Conservation (phyloP, 139 green algal genomes). For the Raphidocelis subcapitata region DNA sequence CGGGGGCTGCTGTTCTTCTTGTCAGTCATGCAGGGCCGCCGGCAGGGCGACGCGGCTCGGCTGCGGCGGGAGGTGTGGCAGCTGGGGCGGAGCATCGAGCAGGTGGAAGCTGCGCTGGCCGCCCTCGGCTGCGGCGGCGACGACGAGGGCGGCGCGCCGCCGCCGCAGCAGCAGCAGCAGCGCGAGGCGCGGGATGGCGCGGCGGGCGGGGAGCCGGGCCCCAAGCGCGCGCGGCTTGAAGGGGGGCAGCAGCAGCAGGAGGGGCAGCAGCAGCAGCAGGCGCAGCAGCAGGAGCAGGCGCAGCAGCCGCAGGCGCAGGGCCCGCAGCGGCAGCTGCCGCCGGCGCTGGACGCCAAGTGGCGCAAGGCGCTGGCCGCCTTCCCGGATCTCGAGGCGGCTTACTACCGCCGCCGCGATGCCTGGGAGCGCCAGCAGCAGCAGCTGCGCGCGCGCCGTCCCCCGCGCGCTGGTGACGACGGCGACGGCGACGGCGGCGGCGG, state of each 20-base stretch:
- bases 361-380: neutral
- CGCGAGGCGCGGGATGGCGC: neutral
- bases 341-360: neutral
- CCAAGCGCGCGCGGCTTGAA: neutral
- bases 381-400: neutral
- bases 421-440: neutral
- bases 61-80: constrained; percentile 22
- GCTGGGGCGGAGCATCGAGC: constrained; percentile 29
- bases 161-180: constrained; percentile 9
- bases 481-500: too few relatives aligned
- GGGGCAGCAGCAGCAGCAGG: neutral
- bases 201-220: too few relatives aligned
- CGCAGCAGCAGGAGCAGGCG: neutral
- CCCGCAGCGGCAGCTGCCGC: neutral
- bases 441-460: too few relatives aligned
- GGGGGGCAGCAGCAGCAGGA: neutral
- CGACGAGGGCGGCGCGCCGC: constrained; percentile 2
- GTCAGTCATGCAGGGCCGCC: constrained; percentile 30
- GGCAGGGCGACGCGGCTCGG: constrained; percentile 25
- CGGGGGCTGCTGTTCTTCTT: constrained; percentile 44
- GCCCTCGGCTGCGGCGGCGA: constrained; percentile 9
- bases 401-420: neutral
- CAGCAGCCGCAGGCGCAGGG: neutral
- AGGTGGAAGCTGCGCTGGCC: constrained; percentile 12
- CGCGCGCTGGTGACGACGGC: too few relatives aligned